Base-by-base conservation (phyloP, 1,139 yeast species). In the Yarrowia galli region DNA sequence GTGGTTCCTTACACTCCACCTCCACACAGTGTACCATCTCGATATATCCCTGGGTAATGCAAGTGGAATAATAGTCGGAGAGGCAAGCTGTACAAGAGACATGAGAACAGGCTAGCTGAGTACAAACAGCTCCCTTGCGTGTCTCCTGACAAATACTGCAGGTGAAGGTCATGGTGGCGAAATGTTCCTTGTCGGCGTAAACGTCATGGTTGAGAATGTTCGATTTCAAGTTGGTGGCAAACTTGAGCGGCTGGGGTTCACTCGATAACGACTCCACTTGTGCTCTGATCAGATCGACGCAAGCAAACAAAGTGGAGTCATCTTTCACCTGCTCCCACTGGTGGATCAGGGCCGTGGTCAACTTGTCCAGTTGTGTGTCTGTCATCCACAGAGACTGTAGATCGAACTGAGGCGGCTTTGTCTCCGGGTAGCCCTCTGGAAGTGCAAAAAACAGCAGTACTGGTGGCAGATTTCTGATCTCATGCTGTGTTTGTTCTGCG, bases 61-160 rank as follows among this genome's bases (percentile, higher is more conserved):
- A 76, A 2, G 82, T 77, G 0, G 75, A 70, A 70, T 83, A 85
- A 72, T 84, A 88, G 12, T 80, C 84, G 16, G 69, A 70, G 3
- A 87, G 75, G 72, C 92, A 88, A 0, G 70, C 68, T 49, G 79
- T 79, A 73, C 92, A 88, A 70, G 87, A 85, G 0, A 80, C 79
- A 73, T 88, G 92, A 2, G 76, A 77, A 72, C 90, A 86, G 0
- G 75, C 74, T 64, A 88, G 78, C 68, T 76, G 71, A 9, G 82
- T 79, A 73, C 86, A 83, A 2, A 74, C 70, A 0, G 67, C 65
- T 1, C 93, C 92, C 70, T 83, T 84, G 67, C 78, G 78, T 51
- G 79, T 81, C 45, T 80, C 82, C 72, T 86, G 87, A 72, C 92
- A 88, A 1, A 88, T 87, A 22, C 84, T 85, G 74, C 92, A 89